Conservation (phyloP, 2,329 filamentous ascomycete genomes). For the Sporothrix brasiliensis region DNA sequence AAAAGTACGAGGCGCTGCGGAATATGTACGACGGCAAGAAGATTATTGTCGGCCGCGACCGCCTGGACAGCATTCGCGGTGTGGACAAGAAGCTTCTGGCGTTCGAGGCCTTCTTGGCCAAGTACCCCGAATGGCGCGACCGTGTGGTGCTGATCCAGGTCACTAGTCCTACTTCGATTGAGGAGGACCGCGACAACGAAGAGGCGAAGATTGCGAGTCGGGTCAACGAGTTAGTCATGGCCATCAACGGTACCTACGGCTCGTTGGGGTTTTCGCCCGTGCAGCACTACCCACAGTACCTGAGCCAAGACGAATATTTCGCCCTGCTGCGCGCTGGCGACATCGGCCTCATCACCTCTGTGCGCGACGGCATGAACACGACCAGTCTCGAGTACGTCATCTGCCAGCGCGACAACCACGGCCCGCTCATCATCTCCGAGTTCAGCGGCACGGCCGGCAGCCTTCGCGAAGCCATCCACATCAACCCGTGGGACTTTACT, state of each 20-base stretch:
- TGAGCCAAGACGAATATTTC: constrained; percentile 89
- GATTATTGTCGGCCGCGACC: constrained; percentile 91
- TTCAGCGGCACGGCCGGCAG: constrained; percentile 93
- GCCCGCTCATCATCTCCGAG: constrained; percentile 90
- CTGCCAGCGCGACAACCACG: constrained; percentile 83
- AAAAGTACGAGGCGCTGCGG: constrained; percentile 72
- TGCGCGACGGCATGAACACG: constrained; percentile 97
- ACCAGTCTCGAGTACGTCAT: constrained; percentile 93
- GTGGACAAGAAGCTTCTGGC: constrained; percentile 96
- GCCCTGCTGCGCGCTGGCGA: constrained; percentile 88
- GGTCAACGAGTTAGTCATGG: constrained; percentile 86
- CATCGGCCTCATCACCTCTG: constrained; percentile 91
- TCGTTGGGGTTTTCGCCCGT: constrained; percentile 88
- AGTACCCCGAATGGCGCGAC: constrained; percentile 88
- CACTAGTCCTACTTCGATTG: constrained; percentile 80
- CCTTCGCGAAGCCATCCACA: constrained; percentile 83
- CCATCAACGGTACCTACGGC: constrained; percentile 89
- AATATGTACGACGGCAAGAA: constrained; percentile 85
- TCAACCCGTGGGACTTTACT: constrained; percentile 92
- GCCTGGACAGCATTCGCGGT: constrained; percentile 88
- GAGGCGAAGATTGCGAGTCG: constrained; percentile 83
- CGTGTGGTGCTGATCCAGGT: constrained; percentile 94
- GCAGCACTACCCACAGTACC: constrained; percentile 92
- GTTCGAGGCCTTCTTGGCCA: constrained; percentile 87
- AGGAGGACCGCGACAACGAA: constrained; percentile 75